Evolutionary conservation across 2,329 filamentous ascomycete species (phyloP).

Genomic region (Trichoderma gracile): DNA sequence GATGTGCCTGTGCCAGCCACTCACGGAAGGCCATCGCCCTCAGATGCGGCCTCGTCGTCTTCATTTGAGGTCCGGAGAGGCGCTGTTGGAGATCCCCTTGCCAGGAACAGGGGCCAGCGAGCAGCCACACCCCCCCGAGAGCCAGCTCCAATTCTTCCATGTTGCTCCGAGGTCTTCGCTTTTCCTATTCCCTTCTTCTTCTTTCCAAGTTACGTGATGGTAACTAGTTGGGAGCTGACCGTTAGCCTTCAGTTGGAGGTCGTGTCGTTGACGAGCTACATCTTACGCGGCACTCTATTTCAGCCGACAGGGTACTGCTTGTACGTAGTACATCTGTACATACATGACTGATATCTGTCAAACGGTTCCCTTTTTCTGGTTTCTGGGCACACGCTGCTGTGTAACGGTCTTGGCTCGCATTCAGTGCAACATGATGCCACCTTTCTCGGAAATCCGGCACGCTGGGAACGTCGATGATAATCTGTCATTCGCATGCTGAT

Average conservation of each 20-base stretch:
- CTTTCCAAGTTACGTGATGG: neutral
- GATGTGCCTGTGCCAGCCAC: conserved; percentile 9
- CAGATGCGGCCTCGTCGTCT: conserved; percentile 15
- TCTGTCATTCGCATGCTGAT: neutral
- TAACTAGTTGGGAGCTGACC: neutral
- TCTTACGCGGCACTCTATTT: neutral
- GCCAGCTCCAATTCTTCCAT: neutral
- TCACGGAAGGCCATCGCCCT: conserved; percentile 6
- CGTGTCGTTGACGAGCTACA: neutral
- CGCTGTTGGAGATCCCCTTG: neutral
- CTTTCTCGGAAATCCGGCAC: conserved; percentile 20
- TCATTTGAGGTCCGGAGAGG: conserved; percentile 21
- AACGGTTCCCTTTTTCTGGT: neutral
- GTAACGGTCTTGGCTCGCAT: conserved; percentile 16
- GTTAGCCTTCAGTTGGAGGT: neutral
- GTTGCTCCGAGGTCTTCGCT: neutral
- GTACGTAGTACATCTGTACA: neutral
- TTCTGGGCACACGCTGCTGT: conserved; percentile 11
- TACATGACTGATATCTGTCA: conserved; percentile 2
- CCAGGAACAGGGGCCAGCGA: conserved; percentile 7
- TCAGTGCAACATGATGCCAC: conserved; percentile 11
- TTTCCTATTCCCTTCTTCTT: neutral
- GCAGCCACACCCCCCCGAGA: conserved; percentile 1
- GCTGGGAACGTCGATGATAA: conserved; percentile 5
- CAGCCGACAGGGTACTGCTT: neutral